These are phyloP conservation scores for Abelmoschus esculentus DNA, from an alignment of 345 rosid genomes.

Conservation along the genomic window DNA sequence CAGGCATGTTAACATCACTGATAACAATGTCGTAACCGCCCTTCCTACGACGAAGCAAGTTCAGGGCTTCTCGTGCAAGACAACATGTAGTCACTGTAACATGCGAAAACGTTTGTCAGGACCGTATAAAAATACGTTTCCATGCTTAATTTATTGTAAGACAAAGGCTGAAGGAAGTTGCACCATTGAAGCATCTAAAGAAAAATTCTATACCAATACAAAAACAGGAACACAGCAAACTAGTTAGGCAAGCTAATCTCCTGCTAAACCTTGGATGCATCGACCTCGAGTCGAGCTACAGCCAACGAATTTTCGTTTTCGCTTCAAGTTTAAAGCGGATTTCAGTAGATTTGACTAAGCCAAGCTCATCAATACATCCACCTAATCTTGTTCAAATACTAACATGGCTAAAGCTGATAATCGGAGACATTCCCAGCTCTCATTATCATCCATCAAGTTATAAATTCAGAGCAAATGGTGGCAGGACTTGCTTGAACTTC, in stretches of 20 bases:
- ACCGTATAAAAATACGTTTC: background rate
- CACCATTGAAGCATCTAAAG: no score
- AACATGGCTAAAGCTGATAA: background rate
- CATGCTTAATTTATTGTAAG: slow-evolving; percentile 1
- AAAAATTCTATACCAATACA: background rate
- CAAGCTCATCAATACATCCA: background rate
- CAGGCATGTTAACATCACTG: slow-evolving; percentile 97
- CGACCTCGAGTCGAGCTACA: background rate
- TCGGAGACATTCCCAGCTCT: background rate
- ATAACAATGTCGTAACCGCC: slow-evolving; percentile 85
- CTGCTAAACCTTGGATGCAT: background rate
- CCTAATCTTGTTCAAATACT: background rate
- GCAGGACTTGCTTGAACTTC: background rate
- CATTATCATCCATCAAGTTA: background rate
- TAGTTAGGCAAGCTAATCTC: background rate
- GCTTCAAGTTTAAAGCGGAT: background rate
- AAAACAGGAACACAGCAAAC: background rate
- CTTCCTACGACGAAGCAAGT: slow-evolving; percentile 73
- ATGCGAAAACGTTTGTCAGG: slow-evolving; percentile 11
- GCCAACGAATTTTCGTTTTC: background rate
- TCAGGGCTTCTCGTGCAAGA: slow-evolving; percentile 81
- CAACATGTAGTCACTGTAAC: slow-evolving; percentile 78
- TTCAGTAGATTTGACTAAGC: no score
- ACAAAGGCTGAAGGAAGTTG: background rate
- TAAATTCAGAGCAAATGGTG: background rate